Conservation (phyloP, 306 rosid species). For the Oemleria cerasiformis region DNA sequence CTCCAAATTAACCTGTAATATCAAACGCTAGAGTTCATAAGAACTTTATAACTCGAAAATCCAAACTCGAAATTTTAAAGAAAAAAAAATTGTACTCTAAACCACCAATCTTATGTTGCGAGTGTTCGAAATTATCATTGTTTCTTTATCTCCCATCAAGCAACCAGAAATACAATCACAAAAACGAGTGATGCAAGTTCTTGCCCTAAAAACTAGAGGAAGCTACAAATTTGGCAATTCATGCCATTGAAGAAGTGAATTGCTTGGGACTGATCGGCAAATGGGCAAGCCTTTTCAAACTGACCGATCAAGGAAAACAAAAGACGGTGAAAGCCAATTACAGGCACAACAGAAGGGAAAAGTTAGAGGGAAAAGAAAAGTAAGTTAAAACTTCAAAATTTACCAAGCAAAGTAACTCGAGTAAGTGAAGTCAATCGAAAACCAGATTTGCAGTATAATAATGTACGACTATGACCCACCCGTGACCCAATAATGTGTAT, state of each 20-base stretch:
- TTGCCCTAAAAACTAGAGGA: neutral
- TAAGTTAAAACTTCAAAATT: neutral
- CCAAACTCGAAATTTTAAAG: no score
- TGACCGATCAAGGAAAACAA: neutral
- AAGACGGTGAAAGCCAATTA: neutral
- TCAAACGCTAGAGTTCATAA: no score
- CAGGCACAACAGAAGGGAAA: conserved; percentile 2
- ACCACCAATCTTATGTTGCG: no score
- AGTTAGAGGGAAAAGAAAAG: neutral
- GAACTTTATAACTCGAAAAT: no score
- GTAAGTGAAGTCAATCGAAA: neutral
- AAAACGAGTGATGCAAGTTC: no score
- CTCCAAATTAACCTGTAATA: no score
- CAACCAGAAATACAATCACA: no score
- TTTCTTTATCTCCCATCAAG: no score
- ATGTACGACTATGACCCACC: neutral
- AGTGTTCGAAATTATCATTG: no score
- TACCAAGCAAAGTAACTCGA: neutral
- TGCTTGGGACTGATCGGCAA: neutral
- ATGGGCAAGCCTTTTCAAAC: neutral
- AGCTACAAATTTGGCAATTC: neutral
- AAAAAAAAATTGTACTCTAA: no score
- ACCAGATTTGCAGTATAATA: neutral
- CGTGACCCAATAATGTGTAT: conserved; percentile 12
- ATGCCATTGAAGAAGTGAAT: neutral